Evolutionary conservation across 1,139 yeast species (phyloP).

Genomic region (Hansenula sp.): DNA sequence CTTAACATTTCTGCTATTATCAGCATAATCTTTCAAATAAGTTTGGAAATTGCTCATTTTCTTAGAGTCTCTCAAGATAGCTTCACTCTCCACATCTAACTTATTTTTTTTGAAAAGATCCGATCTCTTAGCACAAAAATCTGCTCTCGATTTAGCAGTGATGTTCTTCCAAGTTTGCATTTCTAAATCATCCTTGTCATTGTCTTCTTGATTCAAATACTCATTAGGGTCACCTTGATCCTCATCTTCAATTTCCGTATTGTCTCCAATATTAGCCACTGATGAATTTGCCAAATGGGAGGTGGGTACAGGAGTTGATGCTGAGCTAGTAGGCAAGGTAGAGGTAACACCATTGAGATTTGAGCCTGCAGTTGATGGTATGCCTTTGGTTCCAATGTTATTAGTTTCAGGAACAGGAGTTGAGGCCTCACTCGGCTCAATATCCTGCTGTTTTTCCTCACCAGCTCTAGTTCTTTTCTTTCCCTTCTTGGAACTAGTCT

Average conservation of each 20-base stretch:
- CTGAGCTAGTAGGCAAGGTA: conserved; percentile 1
- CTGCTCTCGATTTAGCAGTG: conserved; percentile 77
- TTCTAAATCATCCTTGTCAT: conserved; percentile 64
- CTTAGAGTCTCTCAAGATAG: conserved; percentile 55
- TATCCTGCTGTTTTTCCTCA: conserved; percentile 26
- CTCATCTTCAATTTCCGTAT: conserved; percentile 28
- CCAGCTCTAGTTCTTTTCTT: conserved; percentile 29
- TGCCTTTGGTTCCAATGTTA: not conserved
- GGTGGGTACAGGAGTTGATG: conserved; percentile 6
- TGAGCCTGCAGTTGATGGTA: conserved; percentile 1
- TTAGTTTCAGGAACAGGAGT: conserved; percentile 2
- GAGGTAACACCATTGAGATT: not conserved
- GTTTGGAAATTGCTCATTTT: conserved; percentile 45
- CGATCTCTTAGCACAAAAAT: conserved; percentile 67
- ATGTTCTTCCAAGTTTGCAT: conserved; percentile 76
- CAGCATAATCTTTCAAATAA: conserved; percentile 22
- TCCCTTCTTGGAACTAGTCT: conserved; percentile 25
- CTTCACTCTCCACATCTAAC: conserved; percentile 64
- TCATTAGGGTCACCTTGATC: conserved; percentile 26
- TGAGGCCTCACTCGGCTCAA: conserved; percentile 4
- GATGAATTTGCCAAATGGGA: conserved; percentile 2
- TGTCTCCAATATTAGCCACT: conserved; percentile 7
- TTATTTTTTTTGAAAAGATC: conserved; percentile 56
- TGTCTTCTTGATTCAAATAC: conserved; percentile 38
- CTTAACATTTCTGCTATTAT: conserved; percentile 22